Evolutionary conservation across 306 rosid genomes (phyloP), one percentile per base, ranked within the genome.

Genomic region (Calophaca sinica): DNA sequence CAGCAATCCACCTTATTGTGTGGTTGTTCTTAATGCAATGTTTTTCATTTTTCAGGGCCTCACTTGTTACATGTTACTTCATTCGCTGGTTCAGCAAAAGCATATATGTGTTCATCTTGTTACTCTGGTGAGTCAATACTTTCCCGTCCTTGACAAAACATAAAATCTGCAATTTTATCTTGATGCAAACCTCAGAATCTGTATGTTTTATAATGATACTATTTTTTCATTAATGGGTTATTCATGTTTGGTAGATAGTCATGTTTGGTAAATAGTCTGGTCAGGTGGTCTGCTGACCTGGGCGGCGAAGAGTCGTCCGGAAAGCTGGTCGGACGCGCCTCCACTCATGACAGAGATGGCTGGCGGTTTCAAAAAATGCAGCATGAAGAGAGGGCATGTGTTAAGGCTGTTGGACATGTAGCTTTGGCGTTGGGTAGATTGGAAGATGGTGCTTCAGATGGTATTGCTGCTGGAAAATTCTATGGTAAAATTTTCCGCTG

Each of bases 71-170:
- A 96, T 85, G 79, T 86, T 91, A 81, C 92, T 91, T 77, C 91
- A 84, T 79, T 85, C 97, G 4, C 88, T 94, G 70, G 97, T 94
- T 86, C 96, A 71, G 85, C 94, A 81, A 73, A 94, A 87, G 80
- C 90, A 87, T 85, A 88, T 91, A 70, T 91, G 98, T 77, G 74
- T 82, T 74, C 91, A 91, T 68, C 96, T 94, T 79, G 89, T 90
- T 81, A 74, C 89, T 29, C 82, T 94, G 94, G 98, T 94, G 75
- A 86, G 98, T 88, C 68, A 51, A 42, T 50, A 73, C 35, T 42
- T 42, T 7, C 42, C 2, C 7, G 48, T 42, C 9, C 48, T 42
- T 55, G 46, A 45, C 46, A 52, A 62, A 69, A 64, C 72, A 10
- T 83, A 52, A 33, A n/a, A 36, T 51, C 49, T 42, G 76, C 44